Evolutionary conservation across 2,329 filamentous ascomycete species (phyloP).

Genomic region (Rachicladosporium sp.): DNA sequence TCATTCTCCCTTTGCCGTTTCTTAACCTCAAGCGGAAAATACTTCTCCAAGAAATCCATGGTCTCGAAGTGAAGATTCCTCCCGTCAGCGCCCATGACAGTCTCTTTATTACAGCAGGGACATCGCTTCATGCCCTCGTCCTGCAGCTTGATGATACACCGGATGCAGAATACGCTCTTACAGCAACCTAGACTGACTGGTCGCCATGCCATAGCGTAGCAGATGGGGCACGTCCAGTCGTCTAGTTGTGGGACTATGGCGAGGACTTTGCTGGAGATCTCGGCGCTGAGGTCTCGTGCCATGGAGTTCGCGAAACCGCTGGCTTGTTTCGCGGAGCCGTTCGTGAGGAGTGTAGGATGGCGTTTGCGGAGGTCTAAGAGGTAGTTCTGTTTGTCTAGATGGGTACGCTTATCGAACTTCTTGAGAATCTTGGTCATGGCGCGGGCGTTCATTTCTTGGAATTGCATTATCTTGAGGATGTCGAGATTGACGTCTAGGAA

Average conservation of each 20-base stretch:
- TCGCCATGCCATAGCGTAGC: constrained; percentile 63
- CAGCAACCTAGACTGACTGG: constrained; percentile 63
- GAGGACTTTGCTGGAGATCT: constrained; percentile 61
- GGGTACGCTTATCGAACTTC: constrained; percentile 82
- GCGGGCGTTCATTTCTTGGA: constrained; percentile 70
- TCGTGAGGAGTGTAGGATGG: constrained; percentile 16
- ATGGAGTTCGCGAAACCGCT: constrained; percentile 54
- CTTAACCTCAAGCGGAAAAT: constrained; percentile 64
- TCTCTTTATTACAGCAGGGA: constrained; percentile 62
- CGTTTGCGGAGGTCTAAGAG: constrained; percentile 13
- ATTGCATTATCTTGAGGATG: constrained; percentile 68
- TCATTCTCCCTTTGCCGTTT: constrained; percentile 54
- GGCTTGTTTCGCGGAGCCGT: constrained; percentile 37
- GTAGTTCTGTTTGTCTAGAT: constrained; percentile 42
- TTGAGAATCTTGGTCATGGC: constrained; percentile 78
- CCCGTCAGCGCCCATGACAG: constrained; percentile 57
- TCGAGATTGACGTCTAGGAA: constrained; percentile 64
- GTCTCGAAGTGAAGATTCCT: constrained; percentile 56
- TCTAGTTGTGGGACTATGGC: constrained; percentile 67
- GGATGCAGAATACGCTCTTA: constrained; percentile 69
- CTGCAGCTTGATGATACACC: constrained; percentile 71
- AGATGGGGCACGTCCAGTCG: constrained; percentile 73
- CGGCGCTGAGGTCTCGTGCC: constrained; percentile 62
- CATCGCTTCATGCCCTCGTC: constrained; percentile 54
- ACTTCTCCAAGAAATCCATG: constrained; percentile 57